Base-by-base conservation (phyloP, 352 stramenopile species). In the Globisporangium carolinianum region DNA sequence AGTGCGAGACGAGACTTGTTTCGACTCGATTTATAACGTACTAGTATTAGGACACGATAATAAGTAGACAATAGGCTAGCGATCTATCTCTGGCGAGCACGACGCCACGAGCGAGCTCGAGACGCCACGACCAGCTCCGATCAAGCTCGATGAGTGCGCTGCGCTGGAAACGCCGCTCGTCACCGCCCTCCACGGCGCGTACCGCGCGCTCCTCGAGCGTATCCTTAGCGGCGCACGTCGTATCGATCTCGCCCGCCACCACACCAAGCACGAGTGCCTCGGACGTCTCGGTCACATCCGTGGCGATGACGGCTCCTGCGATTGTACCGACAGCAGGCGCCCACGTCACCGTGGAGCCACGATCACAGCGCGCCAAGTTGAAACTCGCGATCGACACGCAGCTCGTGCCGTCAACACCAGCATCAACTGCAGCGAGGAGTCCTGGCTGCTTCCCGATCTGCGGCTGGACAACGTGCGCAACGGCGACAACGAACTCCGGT, bases 361-460 rank as follows among this genome's bases (percentile, higher is more conserved):
- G 18, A 41, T 12, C 49, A 18, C 35, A n/a, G 14, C 32, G 17
- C 35, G 32, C 5, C 35, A 39, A 53, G 18, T 32, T 58, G 37
- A 54, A 47, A 12, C 12, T 63, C 36, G 51, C 56, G 7, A 11
- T 63, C n/a, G 51, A 53, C 14, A 41, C 17, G n/a, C 45, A 49
- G 5, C 39, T 14, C 7, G 7, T 6, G 15, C 45, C 24, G 8
- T 12, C 11, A 24, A n/a, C n/a, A 39, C 24, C 47, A 39, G 24
- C n/a, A n/a, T 3, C 37, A 45, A 36, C 36, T 5, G 37, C n/a
- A n/a, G 4, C 7, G 18, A 12, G 3, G 10, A 57, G 50, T 7
- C 57, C 57, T 6, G 35, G 50, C 1, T 62, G 57, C 50, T 62
- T 62, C 15, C 18, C 57, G 0, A 43, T 62, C 12, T 52, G 42